These are phyloP conservation scores for Claviceps maximensis DNA, from an alignment of 2,329 filamentous ascomycete species.

Conservation along the genomic window DNA sequence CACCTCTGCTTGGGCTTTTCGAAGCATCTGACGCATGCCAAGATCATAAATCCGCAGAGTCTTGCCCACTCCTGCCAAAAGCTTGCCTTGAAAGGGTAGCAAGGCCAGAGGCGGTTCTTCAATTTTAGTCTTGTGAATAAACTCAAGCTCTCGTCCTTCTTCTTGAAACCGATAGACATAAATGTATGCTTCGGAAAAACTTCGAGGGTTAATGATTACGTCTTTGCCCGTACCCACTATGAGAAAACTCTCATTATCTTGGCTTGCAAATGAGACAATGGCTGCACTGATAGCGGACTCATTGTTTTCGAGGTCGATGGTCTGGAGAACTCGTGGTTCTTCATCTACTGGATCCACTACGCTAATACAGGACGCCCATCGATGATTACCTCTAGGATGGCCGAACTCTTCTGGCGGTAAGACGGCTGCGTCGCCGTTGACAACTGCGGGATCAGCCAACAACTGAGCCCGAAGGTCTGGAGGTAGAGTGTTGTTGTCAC, in stretches of 20 bases:
- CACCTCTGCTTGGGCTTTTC: constrained; percentile 76
- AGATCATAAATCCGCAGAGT: constrained; percentile 82
- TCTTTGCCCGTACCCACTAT: constrained; percentile 91
- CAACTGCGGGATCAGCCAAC: constrained; percentile 54
- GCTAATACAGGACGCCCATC: constrained; percentile 94
- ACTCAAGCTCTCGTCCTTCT: constrained; percentile 76
- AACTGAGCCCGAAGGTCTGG: constrained; percentile 64
- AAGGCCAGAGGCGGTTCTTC: constrained; percentile 84
- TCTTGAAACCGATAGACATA: constrained; percentile 86
- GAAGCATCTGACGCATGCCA: constrained; percentile 80
- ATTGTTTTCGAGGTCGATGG: constrained; percentile 73
- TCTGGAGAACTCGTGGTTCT: constrained; percentile 57
- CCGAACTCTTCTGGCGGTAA: constrained; percentile 77
- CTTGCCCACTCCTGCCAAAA: constrained; percentile 75
- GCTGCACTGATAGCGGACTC: constrained; percentile 82
- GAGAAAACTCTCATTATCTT: constrained; percentile 82
- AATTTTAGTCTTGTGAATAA: constrained; percentile 92
- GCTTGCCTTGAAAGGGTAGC: constrained; percentile 79
- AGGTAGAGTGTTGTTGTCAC: constrained; percentile 83
- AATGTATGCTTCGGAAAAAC: constrained; percentile 68
- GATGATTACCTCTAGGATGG: constrained; percentile 66
- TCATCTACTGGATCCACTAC: constrained; percentile 71
- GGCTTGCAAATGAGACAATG: constrained; percentile 73
- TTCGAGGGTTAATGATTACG: constrained; percentile 64
- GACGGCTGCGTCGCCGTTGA: constrained; percentile 58